phyloP scores from a whole-genome alignment of 2,329 filamentous ascomycete genomes.

The Xylaria hypoxylon region DNA sequence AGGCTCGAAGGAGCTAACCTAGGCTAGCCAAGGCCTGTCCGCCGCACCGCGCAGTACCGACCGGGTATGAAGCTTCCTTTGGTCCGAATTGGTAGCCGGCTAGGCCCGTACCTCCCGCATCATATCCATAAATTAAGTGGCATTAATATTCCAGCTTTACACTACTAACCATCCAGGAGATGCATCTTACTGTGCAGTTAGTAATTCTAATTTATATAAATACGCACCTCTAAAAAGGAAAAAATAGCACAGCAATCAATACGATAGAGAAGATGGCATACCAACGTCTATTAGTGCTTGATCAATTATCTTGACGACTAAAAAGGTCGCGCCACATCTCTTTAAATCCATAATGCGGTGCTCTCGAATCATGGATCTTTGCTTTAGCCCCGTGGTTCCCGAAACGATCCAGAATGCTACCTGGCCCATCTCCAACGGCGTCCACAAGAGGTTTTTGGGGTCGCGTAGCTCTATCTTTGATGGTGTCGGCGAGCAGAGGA shows the following conservation, averaged over 20 bases:
- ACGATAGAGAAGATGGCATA: background rate
- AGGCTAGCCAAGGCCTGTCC: constrained; percentile 3
- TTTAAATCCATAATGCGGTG: constrained; percentile 83
- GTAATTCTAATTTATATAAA: background rate
- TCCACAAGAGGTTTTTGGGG: constrained; percentile 57
- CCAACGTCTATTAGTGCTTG: background rate
- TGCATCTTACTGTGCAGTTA: background rate
- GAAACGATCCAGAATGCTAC: constrained; percentile 72
- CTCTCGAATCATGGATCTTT: constrained; percentile 78
- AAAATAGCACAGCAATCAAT: background rate
- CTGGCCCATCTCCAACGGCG: constrained; percentile 54
- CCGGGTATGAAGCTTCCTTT: constrained; percentile 33
- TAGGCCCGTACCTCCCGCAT: constrained; percentile 19
- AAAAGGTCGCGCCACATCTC: constrained; percentile 91
- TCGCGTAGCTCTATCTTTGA: constrained; percentile 73
- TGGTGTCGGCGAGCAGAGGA: constrained; percentile 76
- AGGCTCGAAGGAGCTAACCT: background rate
- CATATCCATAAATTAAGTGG: constrained; percentile 1
- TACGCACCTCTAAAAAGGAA: background rate
- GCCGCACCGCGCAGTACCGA: constrained; percentile 4
- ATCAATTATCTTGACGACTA: constrained; percentile 28
- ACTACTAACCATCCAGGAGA: background rate
- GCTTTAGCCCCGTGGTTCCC: constrained; percentile 61
- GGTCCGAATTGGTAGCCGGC: constrained; percentile 34
- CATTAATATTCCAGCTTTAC: background rate